Conservation (phyloP, 2,329 filamentous ascomycete genomes). For the Rutstroemia sp. region DNA sequence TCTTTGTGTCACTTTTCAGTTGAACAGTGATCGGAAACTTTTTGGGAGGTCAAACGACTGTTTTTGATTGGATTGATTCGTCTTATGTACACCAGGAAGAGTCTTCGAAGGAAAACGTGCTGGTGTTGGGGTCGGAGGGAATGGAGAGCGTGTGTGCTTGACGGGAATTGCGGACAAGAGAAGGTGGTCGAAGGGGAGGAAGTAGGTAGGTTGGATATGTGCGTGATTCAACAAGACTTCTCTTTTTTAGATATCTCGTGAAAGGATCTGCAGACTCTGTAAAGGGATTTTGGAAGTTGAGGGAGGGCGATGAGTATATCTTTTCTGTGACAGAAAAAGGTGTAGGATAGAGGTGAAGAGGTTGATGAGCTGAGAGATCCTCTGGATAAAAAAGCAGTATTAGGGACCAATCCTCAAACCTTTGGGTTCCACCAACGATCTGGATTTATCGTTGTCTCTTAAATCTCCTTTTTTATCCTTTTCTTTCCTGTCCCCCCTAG, state of each 20-base stretch:
- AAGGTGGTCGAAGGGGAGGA: constrained; percentile 28
- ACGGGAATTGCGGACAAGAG: constrained; percentile 29
- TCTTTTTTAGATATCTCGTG: constrained; percentile 11
- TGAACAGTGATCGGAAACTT: constrained; percentile 34
- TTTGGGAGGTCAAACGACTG: constrained; percentile 39
- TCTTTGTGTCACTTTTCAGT: constrained; percentile 19
- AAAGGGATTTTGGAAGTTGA: constrained; percentile 29
- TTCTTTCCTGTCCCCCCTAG: neutral
- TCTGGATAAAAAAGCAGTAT: constrained; percentile 27
- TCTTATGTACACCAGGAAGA: constrained; percentile 76
- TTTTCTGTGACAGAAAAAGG: constrained; percentile 10
- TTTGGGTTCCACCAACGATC: constrained; percentile 26
- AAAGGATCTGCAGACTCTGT: constrained; percentile 22
- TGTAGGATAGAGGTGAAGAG: constrained; percentile 23
- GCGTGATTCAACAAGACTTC: constrained; percentile 5
- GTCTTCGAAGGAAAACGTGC: constrained; percentile 88
- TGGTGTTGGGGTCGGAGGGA: constrained; percentile 51
- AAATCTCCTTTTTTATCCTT: neutral
- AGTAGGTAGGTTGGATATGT: constrained; percentile 31
- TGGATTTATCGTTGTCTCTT: constrained; percentile 14
- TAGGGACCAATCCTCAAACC: constrained; percentile 32
- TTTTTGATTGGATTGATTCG: constrained; percentile 50
- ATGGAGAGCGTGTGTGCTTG: constrained; percentile 29
- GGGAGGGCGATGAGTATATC: neutral
- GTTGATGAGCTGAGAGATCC: constrained; percentile 24